phyloP scores from a whole-genome alignment of 2,329 filamentous ascomycete genomes.

The Penicillium verrucosum region DNA sequence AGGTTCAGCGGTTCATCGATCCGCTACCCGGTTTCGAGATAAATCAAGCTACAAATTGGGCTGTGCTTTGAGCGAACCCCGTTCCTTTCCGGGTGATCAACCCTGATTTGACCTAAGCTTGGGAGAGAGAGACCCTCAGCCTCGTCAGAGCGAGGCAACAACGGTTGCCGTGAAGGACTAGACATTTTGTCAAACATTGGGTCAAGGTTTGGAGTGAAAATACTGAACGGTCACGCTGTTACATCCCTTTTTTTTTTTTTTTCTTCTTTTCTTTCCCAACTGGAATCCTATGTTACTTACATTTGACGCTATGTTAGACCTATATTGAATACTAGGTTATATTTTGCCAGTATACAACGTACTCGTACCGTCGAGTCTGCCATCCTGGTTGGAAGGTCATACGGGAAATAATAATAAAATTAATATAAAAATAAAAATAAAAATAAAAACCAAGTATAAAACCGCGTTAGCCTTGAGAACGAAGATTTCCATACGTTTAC shows the following conservation, averaged over 20 bases:
- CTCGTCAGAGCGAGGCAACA: neutral
- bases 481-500: slow-evolving; percentile 15
- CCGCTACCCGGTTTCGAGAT: slow-evolving; percentile 28
- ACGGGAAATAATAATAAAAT: neutral
- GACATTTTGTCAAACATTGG: slow-evolving; percentile 8
- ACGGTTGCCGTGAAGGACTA: slow-evolving; percentile 13
- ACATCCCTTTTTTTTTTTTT: neutral
- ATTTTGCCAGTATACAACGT: slow-evolving; percentile 2
- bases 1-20: slow-evolving; percentile 36
- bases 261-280: neutral
- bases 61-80: slow-evolving; percentile 9
- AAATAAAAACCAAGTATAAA: neutral
- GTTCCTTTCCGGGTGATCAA: slow-evolving; percentile 19
- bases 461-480: slow-evolving; percentile 1
- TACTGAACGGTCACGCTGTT: neutral
- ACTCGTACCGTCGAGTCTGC: neutral
- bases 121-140: neutral
- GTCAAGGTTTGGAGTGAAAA: neutral
- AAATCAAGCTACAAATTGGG: slow-evolving; percentile 16
- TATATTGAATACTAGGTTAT: neutral
- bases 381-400: neutral
- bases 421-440: neutral
- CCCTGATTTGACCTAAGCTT: slow-evolving; percentile 9
- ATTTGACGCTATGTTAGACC: neutral
- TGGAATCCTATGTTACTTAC: neutral